phyloP scores from a whole-genome alignment of 805 yeast species.

The Yarrowia alimentaria region DNA sequence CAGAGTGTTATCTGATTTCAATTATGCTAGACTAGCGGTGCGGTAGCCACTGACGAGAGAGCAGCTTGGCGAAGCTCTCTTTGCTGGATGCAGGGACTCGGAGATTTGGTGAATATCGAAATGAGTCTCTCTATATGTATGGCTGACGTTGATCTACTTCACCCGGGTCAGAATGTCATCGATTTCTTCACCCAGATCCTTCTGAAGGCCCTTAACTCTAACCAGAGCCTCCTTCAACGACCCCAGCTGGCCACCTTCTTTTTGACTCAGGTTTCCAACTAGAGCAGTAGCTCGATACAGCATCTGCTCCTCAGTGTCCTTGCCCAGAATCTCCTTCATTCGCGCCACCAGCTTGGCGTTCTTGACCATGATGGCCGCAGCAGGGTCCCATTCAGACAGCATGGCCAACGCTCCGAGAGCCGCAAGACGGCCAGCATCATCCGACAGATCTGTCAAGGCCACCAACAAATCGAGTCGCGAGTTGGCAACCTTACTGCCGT shows the following conservation, averaged over 20 bases:
- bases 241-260: neutral
- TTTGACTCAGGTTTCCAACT: slow-evolving; percentile 31
- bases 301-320: slow-evolving; percentile 35
- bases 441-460: slow-evolving; percentile 40
- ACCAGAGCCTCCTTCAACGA: neutral
- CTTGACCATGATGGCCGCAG: slow-evolving; percentile 38
- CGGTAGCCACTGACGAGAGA: no score
- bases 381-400: slow-evolving; percentile 41
- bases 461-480: slow-evolving; percentile 38
- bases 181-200: neutral
- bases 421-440: slow-evolving; percentile 39
- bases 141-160: no score
- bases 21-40: no score
- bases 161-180: slow-evolving; percentile 9
- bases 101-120: no score
- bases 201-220: neutral
- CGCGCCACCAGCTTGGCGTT: slow-evolving; percentile 35
- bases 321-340: slow-evolving; percentile 32
- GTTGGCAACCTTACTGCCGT: slow-evolving; percentile 35
- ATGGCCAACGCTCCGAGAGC: slow-evolving; percentile 45
- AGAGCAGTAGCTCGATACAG: slow-evolving; percentile 37
- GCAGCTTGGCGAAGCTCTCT: no score
- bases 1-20: no score
- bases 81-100: no score
- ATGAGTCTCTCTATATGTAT: no score